A percentile compares a stretch with the other conserved stretches of the same genome.
These are phyloP conservation scores for Ilyonectria mors-panacis DNA, from an alignment of 2,329 filamentous ascomycete genomes.

Conservation along the genomic window DNA sequence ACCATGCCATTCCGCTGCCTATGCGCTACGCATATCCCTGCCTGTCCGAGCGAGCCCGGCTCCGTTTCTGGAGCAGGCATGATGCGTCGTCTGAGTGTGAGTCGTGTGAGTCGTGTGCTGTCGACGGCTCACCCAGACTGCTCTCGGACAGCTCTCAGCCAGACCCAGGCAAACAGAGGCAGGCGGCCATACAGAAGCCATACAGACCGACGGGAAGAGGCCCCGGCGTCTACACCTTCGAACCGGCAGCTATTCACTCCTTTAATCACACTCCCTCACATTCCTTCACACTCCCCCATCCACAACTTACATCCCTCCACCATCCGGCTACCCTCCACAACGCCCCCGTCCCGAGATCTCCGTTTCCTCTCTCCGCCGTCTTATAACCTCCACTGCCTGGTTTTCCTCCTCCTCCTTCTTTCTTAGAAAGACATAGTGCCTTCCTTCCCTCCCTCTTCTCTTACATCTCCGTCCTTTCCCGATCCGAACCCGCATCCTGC, in stretches of 20 bases:
- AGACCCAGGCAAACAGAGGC: no score
- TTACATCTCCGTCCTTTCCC: not conserved
- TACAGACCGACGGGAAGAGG: not conserved
- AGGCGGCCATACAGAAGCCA: not conserved
- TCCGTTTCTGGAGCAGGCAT: not conserved
- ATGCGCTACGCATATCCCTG: not conserved
- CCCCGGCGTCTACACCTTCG: no score
- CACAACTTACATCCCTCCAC: not conserved
- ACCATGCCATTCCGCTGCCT: no score
- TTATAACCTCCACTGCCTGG: slow-evolving; percentile 8
- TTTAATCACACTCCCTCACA: not conserved
- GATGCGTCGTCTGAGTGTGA: not conserved
- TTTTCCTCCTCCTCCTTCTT: not conserved
- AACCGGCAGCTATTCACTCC: no score
- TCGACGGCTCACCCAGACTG: not conserved
- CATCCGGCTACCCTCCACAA: not conserved
- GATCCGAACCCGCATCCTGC: not conserved
- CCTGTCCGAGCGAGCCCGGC: not conserved
- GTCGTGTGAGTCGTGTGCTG: not conserved
- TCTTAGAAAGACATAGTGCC: not conserved
- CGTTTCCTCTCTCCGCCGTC: not conserved
- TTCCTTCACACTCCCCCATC: not conserved
- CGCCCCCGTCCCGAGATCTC: no score
- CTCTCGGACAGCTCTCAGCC: no score
- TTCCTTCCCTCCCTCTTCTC: not conserved